phyloP scores from a whole-genome alignment of 2,329 filamentous ascomycete species.

The Cladosporium sp. region DNA sequence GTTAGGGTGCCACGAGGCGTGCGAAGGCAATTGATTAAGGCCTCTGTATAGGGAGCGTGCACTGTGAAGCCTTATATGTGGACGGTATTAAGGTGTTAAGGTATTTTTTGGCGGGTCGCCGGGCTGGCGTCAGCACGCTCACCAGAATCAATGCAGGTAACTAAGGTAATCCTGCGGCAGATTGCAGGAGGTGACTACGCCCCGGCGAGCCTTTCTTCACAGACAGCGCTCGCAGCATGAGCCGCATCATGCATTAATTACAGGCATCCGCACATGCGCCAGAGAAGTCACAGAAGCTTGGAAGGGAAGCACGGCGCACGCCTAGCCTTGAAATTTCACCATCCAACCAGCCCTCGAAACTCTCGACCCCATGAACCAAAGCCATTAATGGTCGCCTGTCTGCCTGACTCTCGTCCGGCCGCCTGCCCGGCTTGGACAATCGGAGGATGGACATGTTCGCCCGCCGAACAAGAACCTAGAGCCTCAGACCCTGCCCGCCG shows the following conservation, averaged over 20 bases:
- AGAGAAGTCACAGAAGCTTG: no score
- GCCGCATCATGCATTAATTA: no score
- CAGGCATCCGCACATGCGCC: no score
- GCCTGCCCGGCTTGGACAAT: neutral
- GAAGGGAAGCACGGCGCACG: neutral
- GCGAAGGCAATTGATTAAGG: conserved; percentile 6
- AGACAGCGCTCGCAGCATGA: no score
- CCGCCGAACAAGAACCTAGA: no score
- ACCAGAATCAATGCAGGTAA: no score
- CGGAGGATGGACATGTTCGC: no score
- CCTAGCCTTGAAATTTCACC: conserved; percentile 8
- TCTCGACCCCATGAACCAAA: neutral
- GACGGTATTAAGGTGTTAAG: no score
- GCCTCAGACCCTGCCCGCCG: no score
- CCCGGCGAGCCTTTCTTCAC: no score
- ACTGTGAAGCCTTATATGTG: neutral
- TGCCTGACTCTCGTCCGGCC: neutral
- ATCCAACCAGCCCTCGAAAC: neutral
- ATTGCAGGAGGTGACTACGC: no score
- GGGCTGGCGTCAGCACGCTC: neutral
- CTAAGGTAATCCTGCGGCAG: no score
- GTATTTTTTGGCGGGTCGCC: neutral
- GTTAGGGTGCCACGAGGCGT: conserved; percentile 12
- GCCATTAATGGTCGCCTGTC: neutral
- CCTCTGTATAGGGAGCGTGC: conserved; percentile 2